A percentile compares a stretch with the other conserved stretches of the same genome.
phyloP scores from a whole-genome alignment of 2,329 filamentous ascomycete genomes.

The Alternaria sp. region DNA sequence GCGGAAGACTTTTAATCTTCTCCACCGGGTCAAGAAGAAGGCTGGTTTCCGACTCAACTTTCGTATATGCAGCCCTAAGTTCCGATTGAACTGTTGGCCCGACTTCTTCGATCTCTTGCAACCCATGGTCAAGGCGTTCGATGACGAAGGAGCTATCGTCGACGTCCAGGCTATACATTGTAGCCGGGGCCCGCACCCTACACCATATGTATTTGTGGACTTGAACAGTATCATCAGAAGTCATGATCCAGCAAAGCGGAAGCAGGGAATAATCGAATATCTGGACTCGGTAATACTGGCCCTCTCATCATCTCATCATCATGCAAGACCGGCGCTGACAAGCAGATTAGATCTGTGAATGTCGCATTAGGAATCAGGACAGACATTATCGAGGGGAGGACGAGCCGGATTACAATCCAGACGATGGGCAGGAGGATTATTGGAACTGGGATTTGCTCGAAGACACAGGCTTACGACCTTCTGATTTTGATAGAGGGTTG shows the following conservation, averaged over 20 bases:
- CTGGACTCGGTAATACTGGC: neutral
- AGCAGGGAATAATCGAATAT: neutral
- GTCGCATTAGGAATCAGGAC: neutral
- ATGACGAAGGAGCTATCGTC: neutral
- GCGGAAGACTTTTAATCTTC: neutral
- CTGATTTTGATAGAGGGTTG: neutral
- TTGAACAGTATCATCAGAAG: neutral
- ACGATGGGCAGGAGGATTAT: neutral
- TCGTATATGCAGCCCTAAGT: neutral
- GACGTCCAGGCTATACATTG: neutral
- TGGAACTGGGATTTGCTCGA: neutral
- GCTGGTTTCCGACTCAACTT: neutral
- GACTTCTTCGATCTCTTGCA: neutral
- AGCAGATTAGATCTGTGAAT: neutral
- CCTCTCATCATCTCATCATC: neutral
- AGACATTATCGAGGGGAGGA: neutral
- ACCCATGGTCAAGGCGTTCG: rapidly evolving
- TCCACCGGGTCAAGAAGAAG: neutral
- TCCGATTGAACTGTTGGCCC: neutral
- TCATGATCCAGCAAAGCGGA: neutral
- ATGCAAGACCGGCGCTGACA: neutral
- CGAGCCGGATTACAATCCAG: neutral
- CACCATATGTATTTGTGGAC: neutral
- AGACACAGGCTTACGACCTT: neutral
- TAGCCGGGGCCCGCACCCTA: rapidly evolving